Evolutionary conservation across 2,329 filamentous ascomycete species (phyloP), one percentile per base, ranked within the genome.

Genomic region (Bimuria novae-zelandiae): DNA sequence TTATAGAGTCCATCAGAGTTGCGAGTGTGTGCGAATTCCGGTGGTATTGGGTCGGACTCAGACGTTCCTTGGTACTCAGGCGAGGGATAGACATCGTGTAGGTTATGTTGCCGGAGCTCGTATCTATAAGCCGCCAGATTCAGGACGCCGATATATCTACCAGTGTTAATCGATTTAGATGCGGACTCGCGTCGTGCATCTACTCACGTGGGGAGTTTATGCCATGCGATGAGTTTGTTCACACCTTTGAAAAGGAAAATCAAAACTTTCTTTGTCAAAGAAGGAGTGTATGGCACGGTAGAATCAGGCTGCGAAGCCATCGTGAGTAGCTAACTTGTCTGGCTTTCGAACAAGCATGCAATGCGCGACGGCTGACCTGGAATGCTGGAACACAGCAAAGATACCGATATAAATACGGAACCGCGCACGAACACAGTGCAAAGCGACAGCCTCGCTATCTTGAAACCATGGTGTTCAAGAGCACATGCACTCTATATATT

Each of bases 1-100:
- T 80, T 80, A 69, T 73, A 77, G 29, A 73, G 67, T 19, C 78
- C 78, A 57, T 79, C 77, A 5, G 76, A 77, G 54, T 79, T 68
- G 11, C 77, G 71, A 0, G 72, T 70, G 25, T 63, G 52, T 2
- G 72, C 55, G 37, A 66, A 78, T 4, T 72, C 65, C 11, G 67
- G 47, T 36, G 75, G 50, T 40, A 75, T 48, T 1, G 70, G 71
- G 1, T 68, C 60, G 14, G 58, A 56, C 12, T 51, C 59, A 3
- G 59, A 43, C 12, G 56, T 75, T 29, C 77, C 77, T 54, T 79
- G 77, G 4, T 62, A 64, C 0, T 63, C 58, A 7, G 66, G 54
- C 14, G 74, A 70, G 1, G 74, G 66, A 43, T 80, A 80, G 4
- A 66, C 68, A 62, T 79, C 77, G 59, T 77, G 60, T 1, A 80